phyloP scores from a whole-genome alignment of 768 basidiomycete species.

The Suillus americanus region DNA sequence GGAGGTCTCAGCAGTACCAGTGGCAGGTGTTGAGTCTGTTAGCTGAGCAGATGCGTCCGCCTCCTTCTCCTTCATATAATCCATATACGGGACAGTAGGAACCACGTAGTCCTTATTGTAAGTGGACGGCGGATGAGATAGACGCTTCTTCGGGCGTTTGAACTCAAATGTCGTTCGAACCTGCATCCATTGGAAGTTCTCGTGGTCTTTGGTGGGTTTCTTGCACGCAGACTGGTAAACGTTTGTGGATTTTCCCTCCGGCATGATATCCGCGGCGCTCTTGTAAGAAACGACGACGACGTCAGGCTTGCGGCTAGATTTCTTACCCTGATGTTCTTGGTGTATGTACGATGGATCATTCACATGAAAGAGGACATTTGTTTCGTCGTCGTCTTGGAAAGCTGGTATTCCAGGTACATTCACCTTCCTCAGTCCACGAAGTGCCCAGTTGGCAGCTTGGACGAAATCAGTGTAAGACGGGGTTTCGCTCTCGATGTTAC shows the following conservation, averaged over 20 bases:
- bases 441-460: neutral
- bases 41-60: neutral
- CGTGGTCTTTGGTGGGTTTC: neutral
- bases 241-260: neutral
- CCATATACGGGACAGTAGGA: neutral
- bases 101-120: neutral
- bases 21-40: neutral
- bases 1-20: neutral
- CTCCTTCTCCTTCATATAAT: neutral
- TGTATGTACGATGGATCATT: neutral
- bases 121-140: neutral
- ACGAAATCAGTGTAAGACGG: neutral
- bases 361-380: neutral
- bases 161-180: neutral
- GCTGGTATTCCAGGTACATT: neutral
- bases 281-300: neutral
- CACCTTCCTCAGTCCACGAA: neutral
- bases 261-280: neutral
- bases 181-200: neutral
- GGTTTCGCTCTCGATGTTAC: neutral
- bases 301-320: constrained; percentile 2
- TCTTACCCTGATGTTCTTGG: neutral
- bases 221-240: neutral
- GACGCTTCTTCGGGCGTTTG: neutral
- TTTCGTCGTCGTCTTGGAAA: neutral